Percentiles rank a stretch among this genome's conserved stretches.
Evolutionary conservation across 2,329 filamentous ascomycete genomes (phyloP).

Genomic region (Mollisia scopiformis): DNA sequence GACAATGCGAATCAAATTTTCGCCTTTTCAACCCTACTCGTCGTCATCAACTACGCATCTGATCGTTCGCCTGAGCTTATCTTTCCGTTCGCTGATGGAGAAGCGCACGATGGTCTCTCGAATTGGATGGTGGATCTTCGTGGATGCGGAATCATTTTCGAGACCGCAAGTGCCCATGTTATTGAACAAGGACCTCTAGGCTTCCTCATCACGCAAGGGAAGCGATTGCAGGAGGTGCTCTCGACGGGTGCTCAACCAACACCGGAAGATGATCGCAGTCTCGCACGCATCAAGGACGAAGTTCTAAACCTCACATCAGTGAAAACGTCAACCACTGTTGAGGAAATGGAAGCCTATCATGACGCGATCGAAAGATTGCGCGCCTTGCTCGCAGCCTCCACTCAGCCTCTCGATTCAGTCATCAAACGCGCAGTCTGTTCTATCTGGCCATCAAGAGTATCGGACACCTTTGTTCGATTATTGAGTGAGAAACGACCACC

Average conservation of each 20-base stretch:
- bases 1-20: slow-evolving; percentile 7
- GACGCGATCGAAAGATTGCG: slow-evolving; percentile 14
- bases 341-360: slow-evolving; percentile 11
- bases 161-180: not conserved
- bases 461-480: slow-evolving; percentile 9
- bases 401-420: not conserved
- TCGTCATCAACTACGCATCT: slow-evolving; percentile 12
- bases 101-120: slow-evolving; percentile 4
- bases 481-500: slow-evolving; percentile 26
- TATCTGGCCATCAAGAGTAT: slow-evolving; percentile 12
- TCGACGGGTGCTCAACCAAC: not conserved
- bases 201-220: slow-evolving; percentile 5
- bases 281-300: not conserved
- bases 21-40: slow-evolving; percentile 1
- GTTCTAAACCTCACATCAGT: not conserved
- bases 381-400: slow-evolving; percentile 7
- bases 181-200: slow-evolving; percentile 12
- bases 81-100: not conserved
- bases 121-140: slow-evolving; percentile 17
- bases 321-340: slow-evolving; percentile 3
- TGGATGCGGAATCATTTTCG: slow-evolving; percentile 9
- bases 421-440: not conserved
- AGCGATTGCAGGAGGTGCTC: not conserved
- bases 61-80: not conserved
- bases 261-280: slow-evolving; percentile 13